A percentile compares a stretch with the other conserved stretches of the same genome.
Evolutionary conservation across 169 alveolate genomes (phyloP).

Genomic region (Plasmodium adleri): DNA sequence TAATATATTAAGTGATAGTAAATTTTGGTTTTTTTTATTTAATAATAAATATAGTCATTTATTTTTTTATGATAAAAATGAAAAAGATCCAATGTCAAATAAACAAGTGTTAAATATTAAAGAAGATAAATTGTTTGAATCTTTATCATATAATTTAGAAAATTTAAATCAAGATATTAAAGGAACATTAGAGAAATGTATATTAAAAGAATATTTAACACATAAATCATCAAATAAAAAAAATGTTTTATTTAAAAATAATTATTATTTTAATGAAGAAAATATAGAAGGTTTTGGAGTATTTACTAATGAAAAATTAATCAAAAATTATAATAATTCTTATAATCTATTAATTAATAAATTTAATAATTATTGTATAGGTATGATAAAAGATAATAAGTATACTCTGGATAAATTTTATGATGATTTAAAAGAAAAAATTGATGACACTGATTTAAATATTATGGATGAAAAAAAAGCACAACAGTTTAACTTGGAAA

Average conservation of each 20-base stretch:
- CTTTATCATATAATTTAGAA: conserved; percentile 41
- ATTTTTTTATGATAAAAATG: conserved; percentile 69
- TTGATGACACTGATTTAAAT: conserved; percentile 57
- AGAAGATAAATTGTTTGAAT: conserved; percentile 22
- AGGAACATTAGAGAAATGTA: conserved; percentile 71
- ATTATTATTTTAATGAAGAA: conserved; percentile 69
- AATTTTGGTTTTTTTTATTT: conserved; percentile 67
- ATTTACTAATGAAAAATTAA: conserved; percentile 50
- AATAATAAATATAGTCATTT: conserved; percentile 70
- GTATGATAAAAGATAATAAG: conserved; percentile 50
- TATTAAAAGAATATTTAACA: conserved; percentile 54
- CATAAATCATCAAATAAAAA: conserved; percentile 29
- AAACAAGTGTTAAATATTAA: conserved; percentile 44
- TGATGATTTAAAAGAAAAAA: conserved; percentile 57
- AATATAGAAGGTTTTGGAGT: conserved; percentile 64
- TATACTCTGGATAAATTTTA: conserved; percentile 48
- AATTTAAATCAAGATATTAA: conserved; percentile 69
- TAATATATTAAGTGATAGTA: conserved; percentile 49
- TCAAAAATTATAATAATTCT: conserved; percentile 25
- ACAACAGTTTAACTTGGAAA: conserved; percentile 33
- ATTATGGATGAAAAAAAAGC: conserved; percentile 23
- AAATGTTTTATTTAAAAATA: conserved; percentile 59
- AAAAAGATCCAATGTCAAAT: conserved; percentile 49
- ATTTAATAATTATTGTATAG: conserved; percentile 63
- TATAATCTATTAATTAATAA: conserved; percentile 52